Percentiles rank a stretch among this genome's conserved stretches.
phyloP scores from a whole-genome alignment of 2,329 filamentous ascomycete species.

The Cytospora leucostoma region DNA sequence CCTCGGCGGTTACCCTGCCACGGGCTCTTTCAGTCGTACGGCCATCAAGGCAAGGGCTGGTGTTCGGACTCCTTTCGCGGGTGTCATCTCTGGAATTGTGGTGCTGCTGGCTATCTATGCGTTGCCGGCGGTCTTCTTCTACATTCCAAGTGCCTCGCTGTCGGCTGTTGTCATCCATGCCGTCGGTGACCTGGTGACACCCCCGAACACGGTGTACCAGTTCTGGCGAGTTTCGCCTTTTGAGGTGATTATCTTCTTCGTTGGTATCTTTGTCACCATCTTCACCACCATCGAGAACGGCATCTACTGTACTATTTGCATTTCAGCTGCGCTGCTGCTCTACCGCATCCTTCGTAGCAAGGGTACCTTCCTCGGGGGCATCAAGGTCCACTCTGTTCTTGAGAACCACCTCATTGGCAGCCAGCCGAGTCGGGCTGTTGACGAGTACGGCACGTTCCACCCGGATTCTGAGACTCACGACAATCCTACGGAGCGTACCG shows the following conservation, averaged over 20 bases:
- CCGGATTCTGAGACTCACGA: conserved; percentile 31
- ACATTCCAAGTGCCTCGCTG: conserved; percentile 80
- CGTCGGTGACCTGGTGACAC: conserved; percentile 87
- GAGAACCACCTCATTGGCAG: conserved; percentile 72
- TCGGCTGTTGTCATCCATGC: conserved; percentile 94
- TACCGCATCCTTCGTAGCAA: conserved; percentile 82
- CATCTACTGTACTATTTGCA: conserved; percentile 81
- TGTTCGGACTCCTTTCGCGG: conserved; percentile 86
- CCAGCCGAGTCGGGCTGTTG: conserved; percentile 49
- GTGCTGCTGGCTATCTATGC: conserved; percentile 91
- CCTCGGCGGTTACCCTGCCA: conserved; percentile 87
- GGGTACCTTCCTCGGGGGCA: conserved; percentile 80
- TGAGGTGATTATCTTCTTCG: conserved; percentile 90
- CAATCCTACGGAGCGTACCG: conserved; percentile 63
- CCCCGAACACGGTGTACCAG: conserved; percentile 87
- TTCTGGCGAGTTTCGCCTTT: conserved; percentile 94
- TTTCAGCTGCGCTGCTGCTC: conserved; percentile 76
- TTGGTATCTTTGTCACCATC: conserved; percentile 85
- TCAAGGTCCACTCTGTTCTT: conserved; percentile 81
- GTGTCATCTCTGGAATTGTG: conserved; percentile 81
- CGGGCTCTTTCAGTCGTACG: conserved; percentile 93
- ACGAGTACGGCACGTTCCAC: conserved; percentile 60
- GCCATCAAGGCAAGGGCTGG: conserved; percentile 98
- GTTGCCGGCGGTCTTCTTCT: conserved; percentile 86
- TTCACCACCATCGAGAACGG: conserved; percentile 89